Conservation (phyloP, 257 asterid species). For the Striga asiatica region DNA sequence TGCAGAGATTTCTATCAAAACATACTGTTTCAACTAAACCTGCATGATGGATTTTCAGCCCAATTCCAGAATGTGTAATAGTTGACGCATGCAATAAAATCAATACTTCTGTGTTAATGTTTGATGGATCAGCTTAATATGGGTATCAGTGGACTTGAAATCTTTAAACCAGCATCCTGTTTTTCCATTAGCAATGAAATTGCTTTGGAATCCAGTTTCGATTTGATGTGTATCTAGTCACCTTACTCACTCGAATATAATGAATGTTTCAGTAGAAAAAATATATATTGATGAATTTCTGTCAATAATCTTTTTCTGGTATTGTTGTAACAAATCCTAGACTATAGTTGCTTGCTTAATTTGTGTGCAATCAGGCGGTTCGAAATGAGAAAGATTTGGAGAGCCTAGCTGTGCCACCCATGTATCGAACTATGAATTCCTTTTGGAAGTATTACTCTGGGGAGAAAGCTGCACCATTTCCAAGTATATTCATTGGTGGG, state of each 20-base stretch:
- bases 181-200: neutral
- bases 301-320: conserved; percentile 6
- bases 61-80: neutral
- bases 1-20: neutral
- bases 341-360: conserved; percentile 5
- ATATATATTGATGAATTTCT: no score
- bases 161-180: neutral
- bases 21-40: neutral
- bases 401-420: conserved; percentile 55
- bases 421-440: conserved; percentile 65
- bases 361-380: conserved; percentile 42
- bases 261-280: neutral
- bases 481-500: conserved; percentile 80
- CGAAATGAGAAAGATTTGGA: conserved; percentile 67
- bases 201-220: neutral
- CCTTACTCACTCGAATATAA: no score
- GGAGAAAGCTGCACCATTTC: conserved; percentile 81
- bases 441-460: conserved; percentile 95
- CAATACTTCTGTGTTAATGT: neutral
- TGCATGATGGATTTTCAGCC: neutral
- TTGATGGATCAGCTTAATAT: neutral
- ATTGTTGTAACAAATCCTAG: neutral
- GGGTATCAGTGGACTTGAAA: neutral
- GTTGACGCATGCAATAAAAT: neutral
- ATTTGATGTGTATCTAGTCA: neutral